Percentiles rank a stretch among this genome's conserved stretches.
Conservation (phyloP, 345 rosid species). For the Kandelia obovata region DNA sequence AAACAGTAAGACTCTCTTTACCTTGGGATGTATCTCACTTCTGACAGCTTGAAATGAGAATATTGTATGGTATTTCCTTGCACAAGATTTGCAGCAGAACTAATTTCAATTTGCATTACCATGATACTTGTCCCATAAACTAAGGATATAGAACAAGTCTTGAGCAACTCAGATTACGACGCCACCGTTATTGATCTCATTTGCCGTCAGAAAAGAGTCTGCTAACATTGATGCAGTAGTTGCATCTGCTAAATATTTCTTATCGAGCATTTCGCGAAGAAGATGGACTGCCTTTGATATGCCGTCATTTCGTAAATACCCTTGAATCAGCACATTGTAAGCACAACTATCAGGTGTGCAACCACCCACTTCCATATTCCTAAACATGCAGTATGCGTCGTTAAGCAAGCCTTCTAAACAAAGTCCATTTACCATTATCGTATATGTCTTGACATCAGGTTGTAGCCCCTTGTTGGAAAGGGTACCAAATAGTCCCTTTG, state of each 20-base stretch:
- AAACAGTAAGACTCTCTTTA: too few relatives aligned
- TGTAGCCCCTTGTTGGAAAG: slow-evolving; percentile 22
- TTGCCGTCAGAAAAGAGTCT: not conserved
- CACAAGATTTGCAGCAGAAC: too few relatives aligned
- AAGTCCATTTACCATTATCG: slow-evolving; percentile 30
- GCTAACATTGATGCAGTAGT: not conserved
- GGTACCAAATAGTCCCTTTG: slow-evolving; percentile 14
- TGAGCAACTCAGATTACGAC: too few relatives aligned
- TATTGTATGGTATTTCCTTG: too few relatives aligned
- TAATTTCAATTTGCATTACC: too few relatives aligned
- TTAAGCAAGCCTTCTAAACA: slow-evolving; percentile 12
- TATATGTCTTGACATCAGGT: slow-evolving; percentile 29
- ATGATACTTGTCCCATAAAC: too few relatives aligned
- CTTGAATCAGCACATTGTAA: slow-evolving; percentile 8
- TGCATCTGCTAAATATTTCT: slow-evolving; percentile 1
- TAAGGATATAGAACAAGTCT: too few relatives aligned
- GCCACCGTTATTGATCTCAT: not conserved
- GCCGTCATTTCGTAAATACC: slow-evolving; percentile 6
- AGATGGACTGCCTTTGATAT: not conserved
- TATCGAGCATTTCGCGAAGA: not conserved
- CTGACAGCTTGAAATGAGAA: too few relatives aligned
- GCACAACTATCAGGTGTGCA: not conserved
- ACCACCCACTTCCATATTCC: slow-evolving; percentile 7
- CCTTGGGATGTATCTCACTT: too few relatives aligned
- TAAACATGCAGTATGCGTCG: not conserved